Conservation (phyloP, 2,329 filamentous ascomycete species). For the Didymella segeticola region DNA sequence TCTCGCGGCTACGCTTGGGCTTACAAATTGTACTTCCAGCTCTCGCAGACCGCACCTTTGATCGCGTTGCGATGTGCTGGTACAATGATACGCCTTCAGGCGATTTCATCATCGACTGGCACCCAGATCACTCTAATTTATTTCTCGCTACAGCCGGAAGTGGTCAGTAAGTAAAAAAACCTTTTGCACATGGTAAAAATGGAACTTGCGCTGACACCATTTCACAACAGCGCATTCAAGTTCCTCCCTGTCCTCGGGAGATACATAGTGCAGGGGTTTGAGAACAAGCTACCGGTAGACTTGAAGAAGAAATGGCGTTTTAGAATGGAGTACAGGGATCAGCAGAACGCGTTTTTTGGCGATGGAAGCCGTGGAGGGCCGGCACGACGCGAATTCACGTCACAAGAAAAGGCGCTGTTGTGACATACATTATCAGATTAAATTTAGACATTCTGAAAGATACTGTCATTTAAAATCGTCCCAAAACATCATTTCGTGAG, state of each 20-base stretch:
- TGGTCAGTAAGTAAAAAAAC: constrained; percentile 55
- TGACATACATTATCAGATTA: too few relatives aligned
- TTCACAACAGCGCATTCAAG: not conserved
- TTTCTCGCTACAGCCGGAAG: constrained; percentile 70
- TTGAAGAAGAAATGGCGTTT: constrained; percentile 18
- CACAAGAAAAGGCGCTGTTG: constrained; percentile 10
- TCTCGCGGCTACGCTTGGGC: constrained; percentile 9
- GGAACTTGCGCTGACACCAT: not conserved
- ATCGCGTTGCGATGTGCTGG: constrained; percentile 72
- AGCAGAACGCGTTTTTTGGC: constrained; percentile 9
- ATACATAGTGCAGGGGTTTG: constrained; percentile 5
- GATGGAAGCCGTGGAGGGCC: constrained; percentile 25
- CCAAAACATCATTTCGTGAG: too few relatives aligned
- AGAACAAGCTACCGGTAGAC: constrained; percentile 4
- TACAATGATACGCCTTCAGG: constrained; percentile 76
- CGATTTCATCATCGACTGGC: constrained; percentile 74
- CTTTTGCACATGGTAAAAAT: not conserved
- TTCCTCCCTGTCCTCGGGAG: not conserved
- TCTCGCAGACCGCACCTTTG: constrained; percentile 66
- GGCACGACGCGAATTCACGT: constrained; percentile 11
- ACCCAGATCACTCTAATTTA: constrained; percentile 65
- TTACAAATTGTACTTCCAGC: constrained; percentile 13
- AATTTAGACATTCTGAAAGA: too few relatives aligned
- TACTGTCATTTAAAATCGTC: too few relatives aligned
- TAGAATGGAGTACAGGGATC: constrained; percentile 8